These are phyloP conservation scores for Russula sp. DNA, from an alignment of 768 basidiomycete species.

Conservation along the genomic window DNA sequence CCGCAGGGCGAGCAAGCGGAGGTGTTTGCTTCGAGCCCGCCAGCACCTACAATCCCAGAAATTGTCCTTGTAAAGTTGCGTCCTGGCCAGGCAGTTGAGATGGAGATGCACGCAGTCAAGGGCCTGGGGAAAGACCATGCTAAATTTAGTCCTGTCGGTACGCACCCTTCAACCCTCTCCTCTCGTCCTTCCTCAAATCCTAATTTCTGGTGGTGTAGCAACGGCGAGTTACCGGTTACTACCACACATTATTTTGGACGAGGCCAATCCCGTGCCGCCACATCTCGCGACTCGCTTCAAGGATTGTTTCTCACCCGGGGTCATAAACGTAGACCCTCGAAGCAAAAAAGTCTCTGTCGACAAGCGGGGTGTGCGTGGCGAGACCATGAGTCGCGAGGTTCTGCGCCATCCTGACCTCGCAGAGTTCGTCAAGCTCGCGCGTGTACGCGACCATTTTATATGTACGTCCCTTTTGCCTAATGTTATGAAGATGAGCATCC, in stretches of 20 bases:
- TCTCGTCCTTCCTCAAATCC: conserved; percentile 1
- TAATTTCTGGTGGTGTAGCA: conserved; percentile 38
- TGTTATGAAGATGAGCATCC: not conserved
- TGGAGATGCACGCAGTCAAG: conserved; percentile 88
- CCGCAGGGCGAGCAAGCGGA: conserved; percentile 75
- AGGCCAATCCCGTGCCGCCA: conserved; percentile 66
- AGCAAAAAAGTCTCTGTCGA: conserved; percentile 60
- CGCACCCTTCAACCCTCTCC: conserved; percentile 22
- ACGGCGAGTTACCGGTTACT: conserved; percentile 94
- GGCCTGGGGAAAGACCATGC: conserved; percentile 93
- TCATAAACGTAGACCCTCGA: conserved; percentile 53
- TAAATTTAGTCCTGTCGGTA: conserved; percentile 93
- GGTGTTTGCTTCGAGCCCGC: conserved; percentile 46
- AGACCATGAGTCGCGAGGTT: conserved; percentile 89
- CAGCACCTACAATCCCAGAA: conserved; percentile 65
- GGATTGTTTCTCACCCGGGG: conserved; percentile 80
- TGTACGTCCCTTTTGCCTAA: conserved; percentile 44
- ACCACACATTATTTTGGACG: conserved; percentile 68
- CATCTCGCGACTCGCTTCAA: conserved; percentile 76
- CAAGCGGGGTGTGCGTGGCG: conserved; percentile 60
- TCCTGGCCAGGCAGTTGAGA: conserved; percentile 81
- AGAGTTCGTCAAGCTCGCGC: conserved; percentile 70
- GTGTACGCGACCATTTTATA: conserved; percentile 88
- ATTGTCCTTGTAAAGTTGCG: conserved; percentile 88
- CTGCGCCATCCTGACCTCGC: conserved; percentile 87